Percentiles rank a stretch among this genome's conserved stretches.
Conservation (phyloP, 306 rosid genomes). For the Casuarina equisetifolia region DNA sequence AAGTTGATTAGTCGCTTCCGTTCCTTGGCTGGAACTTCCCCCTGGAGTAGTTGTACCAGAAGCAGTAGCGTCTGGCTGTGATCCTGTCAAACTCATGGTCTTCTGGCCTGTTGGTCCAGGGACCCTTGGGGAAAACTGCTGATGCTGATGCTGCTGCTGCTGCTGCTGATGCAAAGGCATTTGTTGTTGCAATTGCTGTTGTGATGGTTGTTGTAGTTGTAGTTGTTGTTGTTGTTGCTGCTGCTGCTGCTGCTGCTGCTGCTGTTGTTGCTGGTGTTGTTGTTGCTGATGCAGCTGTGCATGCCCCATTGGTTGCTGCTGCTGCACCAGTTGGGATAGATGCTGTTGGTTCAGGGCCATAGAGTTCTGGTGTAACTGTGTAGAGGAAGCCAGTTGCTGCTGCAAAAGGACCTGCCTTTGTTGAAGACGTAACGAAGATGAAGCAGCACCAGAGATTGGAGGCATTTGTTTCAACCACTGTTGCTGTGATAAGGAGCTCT, state of each 20-base stretch:
- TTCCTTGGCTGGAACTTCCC: slow-evolving; percentile 99
- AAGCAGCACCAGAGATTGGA: slow-evolving; percentile 64
- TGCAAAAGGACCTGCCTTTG: slow-evolving; percentile 61
- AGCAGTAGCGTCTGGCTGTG: slow-evolving; percentile 96
- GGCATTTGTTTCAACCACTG: slow-evolving; percentile 94
- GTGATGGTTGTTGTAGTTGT: slow-evolving; percentile 35
- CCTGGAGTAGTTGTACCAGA: slow-evolving; percentile 98
- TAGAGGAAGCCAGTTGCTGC: slow-evolving; percentile 78
- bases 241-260: slow-evolving; percentile 48
- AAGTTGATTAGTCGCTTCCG: slow-evolving; percentile 94
- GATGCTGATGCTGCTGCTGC: slow-evolving; percentile 53
- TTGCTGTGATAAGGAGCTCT: slow-evolving; percentile 67
- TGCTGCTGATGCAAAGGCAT: slow-evolving; percentile 66
- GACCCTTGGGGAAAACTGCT: slow-evolving; percentile 88
- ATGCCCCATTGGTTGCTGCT: slow-evolving; percentile 69
- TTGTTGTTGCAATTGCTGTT: slow-evolving; percentile 68
- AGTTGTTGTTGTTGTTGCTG: slow-evolving; percentile 52
- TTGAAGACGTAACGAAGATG: slow-evolving; percentile 63
- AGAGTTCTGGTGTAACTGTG: slow-evolving; percentile 66
- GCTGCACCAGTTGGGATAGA: slow-evolving; percentile 79
- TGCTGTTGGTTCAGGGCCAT: slow-evolving; percentile 64
- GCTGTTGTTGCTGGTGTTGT: slow-evolving; percentile 34
- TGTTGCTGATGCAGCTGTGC: slow-evolving; percentile 63
- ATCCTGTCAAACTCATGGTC: slow-evolving; percentile 92
- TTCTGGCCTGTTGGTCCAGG: slow-evolving; percentile 81